Conservation (phyloP, 1,284 basidiomycete genomes). For the Leucoagaricus sp. region DNA sequence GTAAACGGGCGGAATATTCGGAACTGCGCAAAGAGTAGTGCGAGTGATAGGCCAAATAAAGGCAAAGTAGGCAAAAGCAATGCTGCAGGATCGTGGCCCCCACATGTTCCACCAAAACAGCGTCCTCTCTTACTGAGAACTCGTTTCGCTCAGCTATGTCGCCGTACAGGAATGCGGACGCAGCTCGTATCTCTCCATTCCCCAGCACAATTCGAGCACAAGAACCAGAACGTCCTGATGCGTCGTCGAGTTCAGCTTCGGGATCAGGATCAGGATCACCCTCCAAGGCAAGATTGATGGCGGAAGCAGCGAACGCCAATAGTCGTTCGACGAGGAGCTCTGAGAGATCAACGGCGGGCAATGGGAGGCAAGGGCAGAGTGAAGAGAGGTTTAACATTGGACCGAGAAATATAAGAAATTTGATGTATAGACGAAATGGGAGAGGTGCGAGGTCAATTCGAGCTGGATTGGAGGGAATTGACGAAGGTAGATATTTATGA, state of each 20-base stretch:
- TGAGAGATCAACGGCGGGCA: constrained; percentile 23
- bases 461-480: constrained; percentile 24
- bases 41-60: constrained; percentile 16
- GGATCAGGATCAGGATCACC: constrained; percentile 35
- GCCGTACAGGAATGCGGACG: constrained; percentile 45
- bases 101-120: constrained; percentile 34
- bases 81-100: constrained; percentile 34
- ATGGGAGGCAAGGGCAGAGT: constrained; percentile 25
- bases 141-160: constrained; percentile 34
- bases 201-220: constrained; percentile 51
- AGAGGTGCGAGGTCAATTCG: constrained; percentile 22
- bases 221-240: constrained; percentile 52
- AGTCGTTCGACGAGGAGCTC: constrained; percentile 27
- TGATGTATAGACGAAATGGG: constrained; percentile 20
- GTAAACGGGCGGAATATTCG: constrained; percentile 3
- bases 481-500: constrained; percentile 19
- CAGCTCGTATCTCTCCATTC: constrained; percentile 57
- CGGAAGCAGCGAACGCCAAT: constrained; percentile 20
- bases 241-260: constrained; percentile 45
- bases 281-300: constrained; percentile 13
- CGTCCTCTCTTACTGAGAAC: constrained; percentile 33
- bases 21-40: neutral
- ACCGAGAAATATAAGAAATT: constrained; percentile 27
- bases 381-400: constrained; percentile 40
- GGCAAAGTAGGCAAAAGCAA: constrained; percentile 30